A percentile compares a stretch with the other conserved stretches of the same genome.
Conservation (phyloP, 495 filamentous ascomycete species). For the Penicillium alfredii region DNA sequence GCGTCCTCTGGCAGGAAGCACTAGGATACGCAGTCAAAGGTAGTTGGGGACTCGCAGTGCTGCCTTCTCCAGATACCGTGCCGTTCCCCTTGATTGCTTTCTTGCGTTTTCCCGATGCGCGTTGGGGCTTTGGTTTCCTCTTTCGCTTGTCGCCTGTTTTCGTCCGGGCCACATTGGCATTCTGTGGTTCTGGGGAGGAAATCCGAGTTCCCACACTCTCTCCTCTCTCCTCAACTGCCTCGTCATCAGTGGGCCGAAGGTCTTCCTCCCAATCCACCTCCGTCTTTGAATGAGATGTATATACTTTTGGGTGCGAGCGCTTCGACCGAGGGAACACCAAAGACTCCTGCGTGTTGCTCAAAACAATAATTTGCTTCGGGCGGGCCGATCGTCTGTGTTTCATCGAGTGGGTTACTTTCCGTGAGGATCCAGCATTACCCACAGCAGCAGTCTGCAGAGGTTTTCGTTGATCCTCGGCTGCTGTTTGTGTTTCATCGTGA, state of each 20-base stretch:
- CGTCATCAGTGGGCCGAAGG: conserved; percentile 25
- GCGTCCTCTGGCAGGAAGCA: not conserved
- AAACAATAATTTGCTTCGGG: conserved; percentile 3
- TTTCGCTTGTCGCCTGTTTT: conserved; percentile 6
- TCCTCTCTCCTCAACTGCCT: not conserved
- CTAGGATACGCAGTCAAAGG: conserved; percentile 6
- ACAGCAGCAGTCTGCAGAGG: no score
- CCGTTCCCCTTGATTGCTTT: conserved; percentile 3
- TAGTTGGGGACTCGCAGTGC: conserved; percentile 1
- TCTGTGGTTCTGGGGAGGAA: conserved; percentile 13
- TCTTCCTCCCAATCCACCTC: conserved; percentile 34
- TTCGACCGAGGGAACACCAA: conserved; percentile 8
- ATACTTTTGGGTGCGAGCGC: conserved; percentile 6
- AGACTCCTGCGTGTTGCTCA: conserved; percentile 18
- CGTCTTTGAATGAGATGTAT: conserved; percentile 6
- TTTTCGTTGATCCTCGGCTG: no score
- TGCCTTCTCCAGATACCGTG: not conserved
- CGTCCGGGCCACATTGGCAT: not conserved
- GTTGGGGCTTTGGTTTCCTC: conserved; percentile 2
- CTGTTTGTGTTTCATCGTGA: no score
- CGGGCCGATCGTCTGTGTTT: not conserved
- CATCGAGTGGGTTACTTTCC: no score
- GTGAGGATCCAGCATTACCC: no score
- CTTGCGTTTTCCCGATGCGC: conserved; percentile 10
- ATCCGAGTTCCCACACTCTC: conserved; percentile 7